Evolutionary conservation across 2,329 filamentous ascomycete genomes (phyloP).

Genomic region (Trichoderma hamatum): DNA sequence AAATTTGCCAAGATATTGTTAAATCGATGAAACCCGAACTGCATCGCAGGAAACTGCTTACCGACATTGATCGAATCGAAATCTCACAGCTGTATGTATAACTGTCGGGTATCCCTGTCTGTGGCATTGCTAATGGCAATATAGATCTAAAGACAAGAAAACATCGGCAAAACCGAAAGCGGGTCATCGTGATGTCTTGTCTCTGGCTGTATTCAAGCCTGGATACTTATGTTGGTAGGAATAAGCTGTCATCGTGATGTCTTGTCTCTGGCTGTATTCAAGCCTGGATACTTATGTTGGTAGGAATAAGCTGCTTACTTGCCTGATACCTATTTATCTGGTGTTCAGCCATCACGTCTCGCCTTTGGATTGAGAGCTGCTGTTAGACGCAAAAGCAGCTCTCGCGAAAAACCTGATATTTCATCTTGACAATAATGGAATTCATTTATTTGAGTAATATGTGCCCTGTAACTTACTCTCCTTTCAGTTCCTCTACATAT

Average conservation of each 20-base stretch:
- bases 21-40: not conserved
- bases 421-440: not conserved
- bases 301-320: not conserved
- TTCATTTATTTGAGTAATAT: not conserved
- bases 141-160: not conserved
- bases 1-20: not conserved
- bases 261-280: not conserved
- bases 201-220: not conserved
- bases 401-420: not conserved
- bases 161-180: not conserved
- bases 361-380: not conserved
- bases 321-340: not conserved
- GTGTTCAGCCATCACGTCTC: not conserved
- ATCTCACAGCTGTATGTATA: not conserved
- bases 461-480: not conserved
- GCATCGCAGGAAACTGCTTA: not conserved
- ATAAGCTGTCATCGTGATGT: not conserved
- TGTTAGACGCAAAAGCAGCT: not conserved
- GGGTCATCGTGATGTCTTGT: not conserved
- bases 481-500: not conserved
- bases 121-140: not conserved
- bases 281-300: conserved; percentile 4
- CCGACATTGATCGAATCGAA: not conserved
- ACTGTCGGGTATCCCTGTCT: fast-evolving
- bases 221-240: conserved; percentile 9